phyloP scores from a whole-genome alignment of 73 alveolate genomes.

The Symbiodinium pilosum region DNA sequence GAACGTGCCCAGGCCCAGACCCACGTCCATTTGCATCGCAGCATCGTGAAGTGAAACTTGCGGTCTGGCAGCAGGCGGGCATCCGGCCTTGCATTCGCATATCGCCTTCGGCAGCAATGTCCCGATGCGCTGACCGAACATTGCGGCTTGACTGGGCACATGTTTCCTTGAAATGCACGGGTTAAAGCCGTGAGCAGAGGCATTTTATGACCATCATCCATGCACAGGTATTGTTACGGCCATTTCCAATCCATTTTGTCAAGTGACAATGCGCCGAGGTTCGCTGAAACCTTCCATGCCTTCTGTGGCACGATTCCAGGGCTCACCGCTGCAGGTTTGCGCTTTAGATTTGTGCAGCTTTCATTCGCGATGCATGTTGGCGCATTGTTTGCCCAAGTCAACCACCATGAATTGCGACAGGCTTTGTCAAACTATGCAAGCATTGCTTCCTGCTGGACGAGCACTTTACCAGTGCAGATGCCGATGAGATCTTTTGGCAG shows the following conservation, averaged over 20 bases:
- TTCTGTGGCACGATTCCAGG: conserved; percentile 7
- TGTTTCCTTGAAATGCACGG: background rate
- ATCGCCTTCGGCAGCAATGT: background rate
- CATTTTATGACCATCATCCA: background rate
- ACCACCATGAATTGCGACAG: no score
- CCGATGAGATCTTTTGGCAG: conserved; percentile 9
- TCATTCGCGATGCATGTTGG: no score
- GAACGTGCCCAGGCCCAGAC: no score
- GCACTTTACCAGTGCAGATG: background rate
- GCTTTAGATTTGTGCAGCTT: background rate
- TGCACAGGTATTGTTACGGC: no score
- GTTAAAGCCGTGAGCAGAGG: background rate
- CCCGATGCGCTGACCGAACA: background rate
- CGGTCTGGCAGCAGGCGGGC: no score
- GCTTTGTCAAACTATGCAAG: background rate
- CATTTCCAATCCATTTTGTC: no score
- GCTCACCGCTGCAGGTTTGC: background rate
- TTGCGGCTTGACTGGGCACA: background rate
- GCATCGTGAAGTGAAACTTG: no score
- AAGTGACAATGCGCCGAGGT: background rate
- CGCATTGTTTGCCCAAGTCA: no score
- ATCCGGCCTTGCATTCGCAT: background rate
- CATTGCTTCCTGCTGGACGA: conserved; percentile 6
- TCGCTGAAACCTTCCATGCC: conserved; percentile 12
- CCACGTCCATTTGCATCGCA: no score